phyloP scores from a whole-genome alignment of 2,329 filamentous ascomycete genomes.

The Ophiosphaerella narmari region DNA sequence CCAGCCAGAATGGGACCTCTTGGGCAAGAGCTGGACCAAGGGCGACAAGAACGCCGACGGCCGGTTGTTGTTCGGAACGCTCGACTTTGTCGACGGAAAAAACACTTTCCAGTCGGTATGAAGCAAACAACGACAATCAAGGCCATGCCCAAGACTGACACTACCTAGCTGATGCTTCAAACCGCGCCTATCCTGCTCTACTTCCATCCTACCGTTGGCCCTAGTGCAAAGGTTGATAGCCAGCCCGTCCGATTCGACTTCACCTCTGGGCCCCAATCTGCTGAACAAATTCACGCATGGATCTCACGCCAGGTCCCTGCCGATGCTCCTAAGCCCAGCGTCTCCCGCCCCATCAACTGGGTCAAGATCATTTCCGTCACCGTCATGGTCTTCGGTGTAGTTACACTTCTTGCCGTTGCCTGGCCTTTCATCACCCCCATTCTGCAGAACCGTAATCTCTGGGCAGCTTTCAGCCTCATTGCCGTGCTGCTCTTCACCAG shows the following conservation, averaged over 20 bases:
- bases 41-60: slow-evolving; percentile 77
- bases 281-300: slow-evolving; percentile 81
- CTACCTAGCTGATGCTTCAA: slow-evolving; percentile 82
- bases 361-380: slow-evolving; percentile 70
- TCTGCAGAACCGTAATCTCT: slow-evolving; percentile 87
- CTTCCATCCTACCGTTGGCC: slow-evolving; percentile 83
- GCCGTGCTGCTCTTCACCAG: slow-evolving; percentile 90
- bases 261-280: slow-evolving; percentile 70
- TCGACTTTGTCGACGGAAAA: slow-evolving; percentile 88
- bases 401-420: slow-evolving; percentile 71
- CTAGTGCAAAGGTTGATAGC: slow-evolving; percentile 70
- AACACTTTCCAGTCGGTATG: slow-evolving; percentile 83
- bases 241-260: slow-evolving; percentile 86
- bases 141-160: slow-evolving; percentile 14
- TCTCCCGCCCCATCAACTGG: slow-evolving; percentile 88
- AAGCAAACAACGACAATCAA: background rate
- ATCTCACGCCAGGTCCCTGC: slow-evolving; percentile 74
- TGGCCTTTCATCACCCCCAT: slow-evolving; percentile 81
- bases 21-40: slow-evolving; percentile 84
- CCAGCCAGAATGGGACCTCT: slow-evolving; percentile 89
- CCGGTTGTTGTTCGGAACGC: slow-evolving; percentile 75
- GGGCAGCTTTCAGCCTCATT: slow-evolving; percentile 89
- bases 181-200: slow-evolving; percentile 89
- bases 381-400: slow-evolving; percentile 69
- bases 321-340: slow-evolving; percentile 70